Percentiles rank a stretch among this genome's conserved stretches.
These are phyloP conservation scores for Pyracantha coccinea DNA, from an alignment of 331 rosid species.

Conservation along the genomic window DNA sequence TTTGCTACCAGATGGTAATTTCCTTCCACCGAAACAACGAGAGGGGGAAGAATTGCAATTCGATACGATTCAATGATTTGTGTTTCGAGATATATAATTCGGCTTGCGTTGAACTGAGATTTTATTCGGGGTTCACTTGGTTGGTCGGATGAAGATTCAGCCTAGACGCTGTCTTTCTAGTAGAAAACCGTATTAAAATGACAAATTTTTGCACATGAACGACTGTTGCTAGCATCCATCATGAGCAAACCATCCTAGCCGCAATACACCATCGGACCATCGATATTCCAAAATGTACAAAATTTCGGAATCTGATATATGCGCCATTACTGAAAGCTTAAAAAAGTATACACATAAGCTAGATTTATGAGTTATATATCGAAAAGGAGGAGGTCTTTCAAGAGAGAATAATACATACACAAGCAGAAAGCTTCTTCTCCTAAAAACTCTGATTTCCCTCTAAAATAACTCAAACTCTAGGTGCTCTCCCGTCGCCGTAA, in stretches of 20 bases:
- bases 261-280: neutral
- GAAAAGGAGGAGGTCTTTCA: conserved; percentile 7
- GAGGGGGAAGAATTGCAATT: no score
- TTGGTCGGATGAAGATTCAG: no score
- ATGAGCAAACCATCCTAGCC: no score
- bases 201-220: fast-evolving
- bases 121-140: no score
- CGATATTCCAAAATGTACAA: neutral
- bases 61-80: no score
- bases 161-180: no score
- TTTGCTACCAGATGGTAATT: no score
- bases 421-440: conserved; percentile 17
- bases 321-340: neutral
- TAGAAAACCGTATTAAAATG: neutral
- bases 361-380: conserved; percentile 26
- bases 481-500: conserved; percentile 51
- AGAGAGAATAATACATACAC: neutral
- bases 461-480: conserved; percentile 91
- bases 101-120: no score
- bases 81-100: no score
- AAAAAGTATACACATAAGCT: conserved; percentile 22
- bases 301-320: neutral
- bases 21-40: no score
- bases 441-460: conserved; percentile 3
- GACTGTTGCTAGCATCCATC: neutral